A percentile compares a stretch with the other conserved stretches of the same genome.
These are phyloP conservation scores for Infundibulicybe gibba DNA, from an alignment of 768 basidiomycete species.

Conservation along the genomic window DNA sequence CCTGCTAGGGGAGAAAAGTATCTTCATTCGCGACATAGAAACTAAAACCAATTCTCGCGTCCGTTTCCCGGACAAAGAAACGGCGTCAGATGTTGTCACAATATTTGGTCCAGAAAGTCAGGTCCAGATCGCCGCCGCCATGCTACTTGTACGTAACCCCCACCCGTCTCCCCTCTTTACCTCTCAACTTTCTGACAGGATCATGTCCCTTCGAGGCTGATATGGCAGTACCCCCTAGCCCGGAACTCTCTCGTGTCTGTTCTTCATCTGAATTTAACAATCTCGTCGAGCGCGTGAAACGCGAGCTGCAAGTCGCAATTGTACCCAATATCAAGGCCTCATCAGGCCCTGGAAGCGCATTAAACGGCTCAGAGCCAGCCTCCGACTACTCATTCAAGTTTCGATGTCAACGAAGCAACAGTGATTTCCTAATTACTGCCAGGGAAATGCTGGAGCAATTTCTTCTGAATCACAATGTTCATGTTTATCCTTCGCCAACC, in stretches of 20 bases:
- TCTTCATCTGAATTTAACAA: constrained; percentile 77
- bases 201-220: constrained; percentile 97
- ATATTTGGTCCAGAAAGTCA: constrained; percentile 97
- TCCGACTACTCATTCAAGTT: constrained; percentile 92
- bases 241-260: constrained; percentile 74
- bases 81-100: constrained; percentile 91
- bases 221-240: constrained; percentile 82
- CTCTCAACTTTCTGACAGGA: constrained; percentile 48
- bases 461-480: constrained; percentile 77
- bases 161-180: background rate
- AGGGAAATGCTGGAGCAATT: constrained; percentile 93
- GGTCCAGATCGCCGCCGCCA: constrained; percentile 93
- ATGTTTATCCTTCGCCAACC: constrained; percentile 75
- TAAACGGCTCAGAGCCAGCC: constrained; percentile 44
- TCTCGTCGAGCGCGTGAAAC: constrained; percentile 89
- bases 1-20: constrained; percentile 91
- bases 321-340: constrained; percentile 71
- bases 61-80: constrained; percentile 90
- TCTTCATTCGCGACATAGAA: constrained; percentile 97
- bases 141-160: constrained; percentile 70
- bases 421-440: constrained; percentile 86
- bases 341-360: constrained; percentile 39
- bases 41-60: constrained; percentile 93
- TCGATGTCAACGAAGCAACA: constrained; percentile 91
- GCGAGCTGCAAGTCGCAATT: constrained; percentile 90